Conservation (phyloP, 1,284 basidiomycete genomes). For the Ustilago trichophora region DNA sequence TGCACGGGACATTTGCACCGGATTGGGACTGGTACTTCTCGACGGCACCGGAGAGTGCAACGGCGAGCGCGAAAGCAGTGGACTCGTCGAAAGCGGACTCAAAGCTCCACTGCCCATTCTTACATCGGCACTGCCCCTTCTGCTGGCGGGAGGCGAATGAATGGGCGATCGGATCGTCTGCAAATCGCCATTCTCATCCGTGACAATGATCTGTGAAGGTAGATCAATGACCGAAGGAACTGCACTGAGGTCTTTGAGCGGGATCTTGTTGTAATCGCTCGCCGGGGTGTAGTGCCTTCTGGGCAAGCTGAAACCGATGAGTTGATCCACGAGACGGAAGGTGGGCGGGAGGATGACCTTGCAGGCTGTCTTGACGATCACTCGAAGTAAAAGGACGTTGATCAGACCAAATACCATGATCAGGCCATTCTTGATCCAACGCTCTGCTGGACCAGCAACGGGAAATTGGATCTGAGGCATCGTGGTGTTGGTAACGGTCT, state of each 20-base stretch:
- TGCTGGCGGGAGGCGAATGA: slow-evolving; percentile 7
- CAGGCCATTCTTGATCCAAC: slow-evolving; percentile 32
- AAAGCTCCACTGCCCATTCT: slow-evolving; percentile 1
- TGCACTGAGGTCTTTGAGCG: slow-evolving; percentile 36
- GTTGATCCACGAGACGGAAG: slow-evolving; percentile 42
- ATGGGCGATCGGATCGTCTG: slow-evolving; percentile 26
- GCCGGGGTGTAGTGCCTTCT: slow-evolving; percentile 55
- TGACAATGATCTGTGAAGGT: slow-evolving; percentile 41
- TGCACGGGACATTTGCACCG: slow-evolving; percentile 13
- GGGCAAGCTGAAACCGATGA: slow-evolving; percentile 57
- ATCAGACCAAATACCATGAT: slow-evolving; percentile 72
- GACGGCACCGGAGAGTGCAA: slow-evolving; percentile 30
- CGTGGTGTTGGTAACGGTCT: not conserved
- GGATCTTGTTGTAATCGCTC: slow-evolving; percentile 51
- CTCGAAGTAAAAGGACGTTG: slow-evolving; percentile 82
- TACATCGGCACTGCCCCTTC: slow-evolving; percentile 7
- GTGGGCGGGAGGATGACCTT: slow-evolving; percentile 51
- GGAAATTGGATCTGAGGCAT: slow-evolving; percentile 27
- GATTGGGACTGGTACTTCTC: slow-evolving; percentile 31
- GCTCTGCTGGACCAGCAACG: slow-evolving; percentile 12
- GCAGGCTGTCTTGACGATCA: slow-evolving; percentile 69
- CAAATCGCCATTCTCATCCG: slow-evolving; percentile 34
- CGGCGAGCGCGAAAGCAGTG: slow-evolving; percentile 6
- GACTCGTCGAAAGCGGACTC: slow-evolving; percentile 1
- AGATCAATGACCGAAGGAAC: slow-evolving; percentile 47